phyloP scores from a whole-genome alignment of 129 eudicot genomes.

The Cynara cardunculus region DNA sequence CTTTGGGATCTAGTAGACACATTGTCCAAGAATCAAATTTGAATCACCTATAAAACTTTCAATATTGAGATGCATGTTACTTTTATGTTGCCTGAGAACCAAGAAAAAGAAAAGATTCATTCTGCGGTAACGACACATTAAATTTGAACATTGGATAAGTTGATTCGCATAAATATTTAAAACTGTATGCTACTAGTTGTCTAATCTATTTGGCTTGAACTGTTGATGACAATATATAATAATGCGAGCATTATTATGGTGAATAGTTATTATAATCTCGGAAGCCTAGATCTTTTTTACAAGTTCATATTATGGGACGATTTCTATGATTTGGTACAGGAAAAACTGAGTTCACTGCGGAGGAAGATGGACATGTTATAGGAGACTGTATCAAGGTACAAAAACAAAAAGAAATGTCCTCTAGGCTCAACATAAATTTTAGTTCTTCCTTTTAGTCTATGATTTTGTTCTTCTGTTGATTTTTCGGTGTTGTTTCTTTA shows the following conservation, averaged over 20 bases:
- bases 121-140: background rate
- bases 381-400: slow-evolving; percentile 92
- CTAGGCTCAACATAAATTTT: background rate
- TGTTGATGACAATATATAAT: background rate
- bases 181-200: background rate
- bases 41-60: no score
- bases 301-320: background rate
- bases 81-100: no score
- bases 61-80: no score
- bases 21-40: no score
- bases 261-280: background rate
- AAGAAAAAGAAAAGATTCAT: no score
- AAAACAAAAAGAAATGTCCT: background rate
- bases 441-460: background rate
- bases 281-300: background rate
- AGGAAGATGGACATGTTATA: slow-evolving; percentile 89
- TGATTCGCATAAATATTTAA: background rate
- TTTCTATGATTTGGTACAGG: slow-evolving; percentile 42
- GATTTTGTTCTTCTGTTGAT: slow-evolving; percentile 2
- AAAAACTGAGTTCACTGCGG: slow-evolving; percentile 68
- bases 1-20: no score
- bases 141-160: no score
- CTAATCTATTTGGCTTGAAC: background rate
- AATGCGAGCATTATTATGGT: background rate
- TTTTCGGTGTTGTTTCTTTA: background rate